Evolutionary conservation across 208 protist species (phyloP).

Genomic region (Wallacemonas sp.): DNA sequence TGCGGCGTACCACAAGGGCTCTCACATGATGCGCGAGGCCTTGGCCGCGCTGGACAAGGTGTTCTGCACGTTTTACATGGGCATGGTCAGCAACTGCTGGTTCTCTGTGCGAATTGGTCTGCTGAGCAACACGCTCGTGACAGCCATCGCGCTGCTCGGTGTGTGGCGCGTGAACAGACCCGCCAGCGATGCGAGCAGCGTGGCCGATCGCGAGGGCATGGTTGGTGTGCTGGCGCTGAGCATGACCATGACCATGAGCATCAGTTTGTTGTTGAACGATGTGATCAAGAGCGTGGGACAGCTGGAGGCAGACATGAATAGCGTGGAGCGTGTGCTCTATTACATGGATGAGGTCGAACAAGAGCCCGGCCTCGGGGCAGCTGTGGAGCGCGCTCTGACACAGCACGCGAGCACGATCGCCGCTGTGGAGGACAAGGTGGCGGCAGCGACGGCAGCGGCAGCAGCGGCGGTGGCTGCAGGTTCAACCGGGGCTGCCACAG

Average conservation of each 20-base stretch:
- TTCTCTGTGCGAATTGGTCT: slow-evolving; percentile 86
- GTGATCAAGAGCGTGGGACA: slow-evolving; percentile 29
- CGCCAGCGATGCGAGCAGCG: too few species aligned
- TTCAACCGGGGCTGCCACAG: not conserved
- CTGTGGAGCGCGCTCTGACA: too few species aligned
- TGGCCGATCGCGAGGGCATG: too few species aligned
- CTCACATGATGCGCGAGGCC: slow-evolving; percentile 31
- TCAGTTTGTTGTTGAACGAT: slow-evolving; percentile 37
- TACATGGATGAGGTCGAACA: slow-evolving; percentile 54
- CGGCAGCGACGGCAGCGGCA: not conserved
- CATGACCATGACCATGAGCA: slow-evolving; percentile 65
- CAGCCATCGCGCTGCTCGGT: slow-evolving; percentile 31
- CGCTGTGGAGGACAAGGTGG: slow-evolving; percentile 9
- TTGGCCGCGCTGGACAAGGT: slow-evolving; percentile 43
- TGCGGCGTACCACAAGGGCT: slow-evolving; percentile 51
- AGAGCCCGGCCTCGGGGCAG: slow-evolving; percentile 47
- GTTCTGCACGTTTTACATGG: slow-evolving; percentile 48
- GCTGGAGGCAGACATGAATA: slow-evolving; percentile 77
- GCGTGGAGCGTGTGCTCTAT: slow-evolving; percentile 62
- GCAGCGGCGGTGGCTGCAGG: not conserved
- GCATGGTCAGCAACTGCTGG: slow-evolving; percentile 75
- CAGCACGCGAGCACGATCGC: too few species aligned
- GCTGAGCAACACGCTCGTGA: slow-evolving; percentile 66
- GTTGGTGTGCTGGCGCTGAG: slow-evolving; percentile 70
- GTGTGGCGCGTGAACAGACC: slow-evolving; percentile 56